A percentile compares a stretch with the other conserved stretches of the same genome.
Evolutionary conservation across 768 basidiomycete species (phyloP).

Genomic region (Ramaria sp.): DNA sequence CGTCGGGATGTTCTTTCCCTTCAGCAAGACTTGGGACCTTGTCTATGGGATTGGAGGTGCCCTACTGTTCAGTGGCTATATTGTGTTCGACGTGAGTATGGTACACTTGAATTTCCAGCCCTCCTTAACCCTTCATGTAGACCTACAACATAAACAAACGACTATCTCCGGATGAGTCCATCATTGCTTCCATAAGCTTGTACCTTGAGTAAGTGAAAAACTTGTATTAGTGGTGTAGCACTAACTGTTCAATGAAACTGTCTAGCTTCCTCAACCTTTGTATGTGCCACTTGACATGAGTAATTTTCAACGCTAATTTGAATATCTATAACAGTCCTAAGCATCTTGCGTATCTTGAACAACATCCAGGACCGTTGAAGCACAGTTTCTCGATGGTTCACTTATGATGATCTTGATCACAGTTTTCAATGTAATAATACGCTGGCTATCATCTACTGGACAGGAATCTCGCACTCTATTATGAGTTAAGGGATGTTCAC

Average conservation of each 20-base stretch:
- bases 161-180: conserved; percentile 87
- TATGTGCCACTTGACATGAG: conserved; percentile 27
- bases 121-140: not conserved
- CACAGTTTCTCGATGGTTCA: too few relatives aligned
- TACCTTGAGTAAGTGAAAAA: conserved; percentile 74
- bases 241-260: conserved; percentile 13
- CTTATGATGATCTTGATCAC: too few relatives aligned
- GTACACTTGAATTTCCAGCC: not conserved
- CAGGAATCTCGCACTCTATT: not conserved
- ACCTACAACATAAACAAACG: conserved; percentile 84
- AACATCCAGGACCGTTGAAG: conserved; percentile 32
- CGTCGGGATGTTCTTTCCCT: conserved; percentile 81
- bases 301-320: not conserved
- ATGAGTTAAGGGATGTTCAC: not conserved
- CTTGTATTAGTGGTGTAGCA: not conserved
- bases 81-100: conserved; percentile 54
- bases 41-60: conserved; percentile 69
- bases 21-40: conserved; percentile 70
- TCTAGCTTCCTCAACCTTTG: conserved; percentile 79
- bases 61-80: conserved; percentile 80
- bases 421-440: not conserved
- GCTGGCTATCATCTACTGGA: not conserved
- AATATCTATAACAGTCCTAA: conserved; percentile 45
- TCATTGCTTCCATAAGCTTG: conserved; percentile 83
- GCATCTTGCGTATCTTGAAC: conserved; percentile 74